Conservation (phyloP, 2,329 filamentous ascomycete species). For the Tolypocladium cylindrosporum region DNA sequence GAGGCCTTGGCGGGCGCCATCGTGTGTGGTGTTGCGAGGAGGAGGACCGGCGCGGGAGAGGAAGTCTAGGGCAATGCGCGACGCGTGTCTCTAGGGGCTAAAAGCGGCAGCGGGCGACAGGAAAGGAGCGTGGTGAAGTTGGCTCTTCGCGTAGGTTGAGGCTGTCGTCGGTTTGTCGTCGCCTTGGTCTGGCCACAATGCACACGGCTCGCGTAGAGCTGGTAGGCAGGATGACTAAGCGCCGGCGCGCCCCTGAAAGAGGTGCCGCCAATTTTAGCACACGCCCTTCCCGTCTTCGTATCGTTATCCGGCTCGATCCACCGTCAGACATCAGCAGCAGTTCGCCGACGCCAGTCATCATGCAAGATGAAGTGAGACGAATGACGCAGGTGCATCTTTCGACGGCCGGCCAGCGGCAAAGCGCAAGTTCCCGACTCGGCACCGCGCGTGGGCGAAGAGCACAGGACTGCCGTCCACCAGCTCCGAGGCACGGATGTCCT, state of each 20-base stretch:
- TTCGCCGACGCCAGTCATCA: neutral
- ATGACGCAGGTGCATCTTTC: neutral
- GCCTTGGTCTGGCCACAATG: neutral
- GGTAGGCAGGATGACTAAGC: neutral
- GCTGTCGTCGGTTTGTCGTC: neutral
- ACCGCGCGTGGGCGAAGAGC: neutral
- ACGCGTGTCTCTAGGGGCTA: neutral
- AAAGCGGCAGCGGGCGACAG: neutral
- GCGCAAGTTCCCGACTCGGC: neutral
- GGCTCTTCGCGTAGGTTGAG: constrained; percentile 1
- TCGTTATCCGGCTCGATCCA: no score
- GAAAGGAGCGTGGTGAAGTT: constrained; percentile 18
- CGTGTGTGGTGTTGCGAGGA: constrained; percentile 6
- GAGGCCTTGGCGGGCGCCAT: constrained; percentile 37
- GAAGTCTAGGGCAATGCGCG: neutral
- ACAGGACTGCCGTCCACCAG: neutral
- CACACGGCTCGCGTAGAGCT: neutral
- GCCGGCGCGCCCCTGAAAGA: neutral
- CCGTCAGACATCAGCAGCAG: neutral
- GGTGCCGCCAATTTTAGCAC: neutral
- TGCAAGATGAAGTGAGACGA: neutral
- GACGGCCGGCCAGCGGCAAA: no score
- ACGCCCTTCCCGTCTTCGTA: neutral
- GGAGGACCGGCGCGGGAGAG: neutral
- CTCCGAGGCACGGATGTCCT: no score